phyloP scores from a whole-genome alignment of 2,329 filamentous ascomycete species.

The Pestalotiopsis sp. region DNA sequence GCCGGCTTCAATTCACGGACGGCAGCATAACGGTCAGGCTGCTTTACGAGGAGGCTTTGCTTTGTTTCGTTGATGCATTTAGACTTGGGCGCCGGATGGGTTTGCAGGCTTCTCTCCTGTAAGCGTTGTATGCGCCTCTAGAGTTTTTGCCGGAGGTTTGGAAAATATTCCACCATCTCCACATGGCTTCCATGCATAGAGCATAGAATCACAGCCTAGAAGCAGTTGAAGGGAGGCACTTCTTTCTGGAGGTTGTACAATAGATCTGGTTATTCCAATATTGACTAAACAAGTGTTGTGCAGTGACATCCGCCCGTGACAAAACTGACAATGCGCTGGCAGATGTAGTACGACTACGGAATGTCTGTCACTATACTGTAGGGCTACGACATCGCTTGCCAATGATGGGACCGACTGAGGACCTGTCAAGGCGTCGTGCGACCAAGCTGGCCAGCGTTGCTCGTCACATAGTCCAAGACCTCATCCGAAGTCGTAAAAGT shows the following conservation, averaged over 20 bases:
- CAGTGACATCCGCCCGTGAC: too few species aligned
- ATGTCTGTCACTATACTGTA: too few species aligned
- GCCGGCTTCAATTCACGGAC: background rate
- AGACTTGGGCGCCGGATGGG: conserved; percentile 28
- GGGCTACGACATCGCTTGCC: too few species aligned
- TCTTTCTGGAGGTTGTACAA: conserved; percentile 32
- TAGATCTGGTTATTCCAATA: conserved; percentile 26
- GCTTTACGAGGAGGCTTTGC: conserved; percentile 21
- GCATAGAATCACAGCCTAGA: conserved; percentile 32
- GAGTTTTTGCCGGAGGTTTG: conserved; percentile 17
- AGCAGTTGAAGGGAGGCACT: conserved; percentile 25
- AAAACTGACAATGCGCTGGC: too few species aligned
- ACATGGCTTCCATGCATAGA: conserved; percentile 26
- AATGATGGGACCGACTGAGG: background rate
- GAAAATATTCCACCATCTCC: conserved; percentile 20
- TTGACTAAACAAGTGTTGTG: background rate
- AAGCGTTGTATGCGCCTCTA: conserved; percentile 22
- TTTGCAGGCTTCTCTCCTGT: conserved; percentile 26
- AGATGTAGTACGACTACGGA: too few species aligned
- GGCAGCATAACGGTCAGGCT: conserved; percentile 24
- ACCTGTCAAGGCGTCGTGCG: background rate
- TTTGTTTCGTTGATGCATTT: conserved; percentile 28
- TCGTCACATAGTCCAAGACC: conserved; percentile 18
- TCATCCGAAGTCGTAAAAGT: conserved; percentile 15
- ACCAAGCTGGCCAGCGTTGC: conserved; percentile 21